Conservation (phyloP, 805 yeast genomes). For the Citeromyces matritensis region DNA sequence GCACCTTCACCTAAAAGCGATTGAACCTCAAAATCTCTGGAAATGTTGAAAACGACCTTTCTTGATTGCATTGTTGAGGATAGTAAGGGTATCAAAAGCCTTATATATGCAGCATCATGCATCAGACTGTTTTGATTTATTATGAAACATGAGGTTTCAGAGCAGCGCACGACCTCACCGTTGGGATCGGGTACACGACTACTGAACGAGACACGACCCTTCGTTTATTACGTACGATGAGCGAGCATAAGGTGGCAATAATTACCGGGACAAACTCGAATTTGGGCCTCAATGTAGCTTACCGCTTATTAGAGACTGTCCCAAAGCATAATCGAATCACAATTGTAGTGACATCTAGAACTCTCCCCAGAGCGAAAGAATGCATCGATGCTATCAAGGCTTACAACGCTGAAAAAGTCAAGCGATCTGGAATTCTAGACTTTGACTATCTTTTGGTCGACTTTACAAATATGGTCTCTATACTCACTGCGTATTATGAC, state of each 20-base stretch:
- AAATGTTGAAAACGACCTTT: constrained; percentile 46
- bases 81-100: no score
- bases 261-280: constrained; percentile 34
- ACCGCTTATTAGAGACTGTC: constrained; percentile 51
- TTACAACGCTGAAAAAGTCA: constrained; percentile 10
- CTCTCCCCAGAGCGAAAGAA: constrained; percentile 71
- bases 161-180: background rate
- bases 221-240: constrained; percentile 3
- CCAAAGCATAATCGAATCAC: constrained; percentile 47
- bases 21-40: constrained; percentile 42
- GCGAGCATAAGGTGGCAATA: constrained; percentile 10
- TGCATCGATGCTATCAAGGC: constrained; percentile 44
- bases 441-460: constrained; percentile 87
- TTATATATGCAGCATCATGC: background rate
- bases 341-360: constrained; percentile 78
- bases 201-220: no score
- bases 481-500: constrained; percentile 61
- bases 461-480: constrained; percentile 78
- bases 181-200: background rate
- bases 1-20: constrained; percentile 71
- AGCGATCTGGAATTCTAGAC: constrained; percentile 28
- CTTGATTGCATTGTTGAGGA: constrained; percentile 11
- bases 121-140: background rate
- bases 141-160: background rate
- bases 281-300: constrained; percentile 77